Conservation (phyloP, 2,329 filamentous ascomycete species). For the Bipolaris gigantea region DNA sequence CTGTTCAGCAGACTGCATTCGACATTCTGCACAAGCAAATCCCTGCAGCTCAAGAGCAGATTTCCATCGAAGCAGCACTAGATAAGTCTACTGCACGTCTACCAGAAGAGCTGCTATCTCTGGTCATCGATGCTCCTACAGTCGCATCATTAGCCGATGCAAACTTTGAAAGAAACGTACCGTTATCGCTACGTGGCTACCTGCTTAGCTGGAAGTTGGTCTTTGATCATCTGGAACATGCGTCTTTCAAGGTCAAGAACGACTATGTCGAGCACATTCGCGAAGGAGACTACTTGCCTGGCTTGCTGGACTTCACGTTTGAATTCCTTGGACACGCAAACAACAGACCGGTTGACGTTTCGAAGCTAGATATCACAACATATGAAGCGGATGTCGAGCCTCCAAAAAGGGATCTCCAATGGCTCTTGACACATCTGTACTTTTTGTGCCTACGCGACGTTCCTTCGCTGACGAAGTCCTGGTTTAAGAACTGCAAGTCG, state of each 20-base stretch:
- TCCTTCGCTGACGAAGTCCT: slow-evolving; percentile 76
- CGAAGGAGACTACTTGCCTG: slow-evolving; percentile 66
- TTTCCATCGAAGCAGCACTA: slow-evolving; percentile 74
- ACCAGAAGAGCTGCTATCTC: slow-evolving; percentile 80
- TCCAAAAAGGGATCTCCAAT: slow-evolving; percentile 75
- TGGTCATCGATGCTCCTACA: slow-evolving; percentile 77
- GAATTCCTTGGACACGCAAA: slow-evolving; percentile 80
- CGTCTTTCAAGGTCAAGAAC: slow-evolving; percentile 78
- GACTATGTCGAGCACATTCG: slow-evolving; percentile 82
- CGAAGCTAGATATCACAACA: slow-evolving; percentile 69
- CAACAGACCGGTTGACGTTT: slow-evolving; percentile 69
- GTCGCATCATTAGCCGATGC: slow-evolving; percentile 68
- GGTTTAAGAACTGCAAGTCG: slow-evolving; percentile 81
- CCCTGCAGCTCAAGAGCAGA: slow-evolving; percentile 74
- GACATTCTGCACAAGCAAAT: slow-evolving; percentile 78
- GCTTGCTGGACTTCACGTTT: slow-evolving; percentile 77
- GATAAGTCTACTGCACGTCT: slow-evolving; percentile 73
- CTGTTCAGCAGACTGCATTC: slow-evolving; percentile 80
- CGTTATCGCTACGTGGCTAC: slow-evolving; percentile 73
- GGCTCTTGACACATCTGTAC: slow-evolving; percentile 82
- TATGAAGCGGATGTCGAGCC: slow-evolving; percentile 63
- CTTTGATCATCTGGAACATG: slow-evolving; percentile 79
- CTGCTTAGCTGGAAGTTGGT: slow-evolving; percentile 86
- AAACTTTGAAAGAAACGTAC: slow-evolving; percentile 66
- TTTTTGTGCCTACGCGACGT: slow-evolving; percentile 77